Conservation (phyloP, 306 rosid species). For the Erythrophleum fordii region DNA sequence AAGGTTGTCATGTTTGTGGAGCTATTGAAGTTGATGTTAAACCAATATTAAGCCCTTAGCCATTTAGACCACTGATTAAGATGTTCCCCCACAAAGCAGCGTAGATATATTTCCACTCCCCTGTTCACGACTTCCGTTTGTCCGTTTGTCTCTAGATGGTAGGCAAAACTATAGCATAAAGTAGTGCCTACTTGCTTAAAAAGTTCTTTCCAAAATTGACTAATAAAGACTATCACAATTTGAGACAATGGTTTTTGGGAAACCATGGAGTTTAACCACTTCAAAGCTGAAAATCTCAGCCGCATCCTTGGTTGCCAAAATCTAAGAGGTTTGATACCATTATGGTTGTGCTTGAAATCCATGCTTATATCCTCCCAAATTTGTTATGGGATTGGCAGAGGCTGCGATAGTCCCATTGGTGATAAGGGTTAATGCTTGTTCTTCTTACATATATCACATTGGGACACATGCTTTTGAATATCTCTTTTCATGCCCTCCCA, state of each 20-base stretch:
- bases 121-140: too few species aligned
- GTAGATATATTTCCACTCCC: too few species aligned
- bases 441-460: too few species aligned
- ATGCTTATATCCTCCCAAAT: background rate
- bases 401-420: background rate
- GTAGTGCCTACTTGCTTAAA: background rate
- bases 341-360: background rate
- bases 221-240: background rate
- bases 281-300: background rate
- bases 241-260: too few species aligned
- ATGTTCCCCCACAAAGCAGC: too few species aligned
- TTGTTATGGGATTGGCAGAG: background rate
- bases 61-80: too few species aligned
- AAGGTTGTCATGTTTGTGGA: too few species aligned
- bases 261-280: background rate
- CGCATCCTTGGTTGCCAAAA: background rate
- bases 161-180: too few species aligned
- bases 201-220: background rate
- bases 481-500: background rate
- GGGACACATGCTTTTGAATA: background rate
- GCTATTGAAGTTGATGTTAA: too few species aligned
- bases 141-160: too few species aligned
- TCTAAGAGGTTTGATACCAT: background rate
- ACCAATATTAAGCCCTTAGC: too few species aligned
- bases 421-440: background rate